A percentile compares a stretch with the other conserved stretches of the same genome.
Conservation (phyloP, 2,329 filamentous ascomycete species). For the Aspergillus aculeatus region DNA sequence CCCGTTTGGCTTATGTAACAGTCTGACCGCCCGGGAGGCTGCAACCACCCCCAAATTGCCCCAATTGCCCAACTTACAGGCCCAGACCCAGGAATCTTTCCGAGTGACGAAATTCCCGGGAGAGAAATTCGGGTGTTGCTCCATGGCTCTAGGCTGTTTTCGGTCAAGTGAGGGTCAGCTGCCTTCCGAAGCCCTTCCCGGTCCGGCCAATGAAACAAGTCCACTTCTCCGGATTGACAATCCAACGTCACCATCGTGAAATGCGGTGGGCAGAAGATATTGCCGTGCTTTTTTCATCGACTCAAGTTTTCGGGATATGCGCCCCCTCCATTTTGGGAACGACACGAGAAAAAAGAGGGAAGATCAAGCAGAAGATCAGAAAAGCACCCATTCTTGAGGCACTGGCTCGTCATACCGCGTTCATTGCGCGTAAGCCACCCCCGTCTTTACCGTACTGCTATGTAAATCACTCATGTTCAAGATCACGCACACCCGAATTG, state of each 20-base stretch:
- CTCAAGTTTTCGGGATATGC: conserved; percentile 3
- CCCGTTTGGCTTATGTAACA: neutral
- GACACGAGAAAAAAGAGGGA: neutral
- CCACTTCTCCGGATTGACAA: conserved; percentile 16
- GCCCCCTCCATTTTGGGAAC: neutral
- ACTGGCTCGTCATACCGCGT: neutral
- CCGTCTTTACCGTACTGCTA: neutral
- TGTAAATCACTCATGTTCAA: neutral
- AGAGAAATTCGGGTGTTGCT: conserved; percentile 15
- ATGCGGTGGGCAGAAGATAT: conserved; percentile 32
- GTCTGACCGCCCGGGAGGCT: neutral
- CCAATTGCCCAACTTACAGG: neutral
- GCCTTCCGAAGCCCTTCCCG: conserved; percentile 18
- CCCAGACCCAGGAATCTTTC: conserved; percentile 4
- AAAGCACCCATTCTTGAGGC: neutral
- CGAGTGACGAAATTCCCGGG: conserved; percentile 22
- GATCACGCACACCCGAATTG: neutral
- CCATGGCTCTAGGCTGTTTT: conserved; percentile 7
- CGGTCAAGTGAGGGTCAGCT: conserved; percentile 18
- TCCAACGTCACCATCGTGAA: conserved; percentile 23
- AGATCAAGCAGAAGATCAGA: neutral
- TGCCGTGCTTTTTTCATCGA: conserved; percentile 26
- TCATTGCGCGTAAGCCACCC: neutral
- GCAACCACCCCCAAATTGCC: neutral
- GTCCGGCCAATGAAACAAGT: conserved; percentile 25